Conservation (phyloP, 1,284 basidiomycete species). For the Trichosporon sp. region DNA sequence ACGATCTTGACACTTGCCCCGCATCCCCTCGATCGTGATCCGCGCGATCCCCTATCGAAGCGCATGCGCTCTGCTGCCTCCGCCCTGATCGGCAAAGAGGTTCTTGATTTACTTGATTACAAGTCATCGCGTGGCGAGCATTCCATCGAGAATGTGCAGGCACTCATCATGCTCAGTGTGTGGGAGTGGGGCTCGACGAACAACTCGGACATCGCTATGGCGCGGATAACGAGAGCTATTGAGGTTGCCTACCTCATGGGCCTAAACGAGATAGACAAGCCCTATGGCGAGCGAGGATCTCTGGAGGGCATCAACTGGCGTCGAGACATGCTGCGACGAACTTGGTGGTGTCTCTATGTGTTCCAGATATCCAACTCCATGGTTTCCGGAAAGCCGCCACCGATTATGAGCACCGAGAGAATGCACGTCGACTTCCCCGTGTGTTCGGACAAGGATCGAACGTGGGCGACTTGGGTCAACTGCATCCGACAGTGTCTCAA, state of each 20-base stretch:
- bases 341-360: constrained; percentile 46
- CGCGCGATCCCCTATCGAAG: constrained; percentile 36
- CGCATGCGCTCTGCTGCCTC: constrained; percentile 34
- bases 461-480: constrained; percentile 45
- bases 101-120: constrained; percentile 23
- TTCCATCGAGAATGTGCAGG: constrained; percentile 42
- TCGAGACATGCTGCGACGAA: constrained; percentile 43
- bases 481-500: constrained; percentile 35
- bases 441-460: constrained; percentile 34
- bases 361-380: constrained; percentile 34
- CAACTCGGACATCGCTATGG: constrained; percentile 29
- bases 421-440: constrained; percentile 43
- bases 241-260: constrained; percentile 45
- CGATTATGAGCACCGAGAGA: constrained; percentile 10
- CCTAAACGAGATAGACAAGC: constrained; percentile 40
- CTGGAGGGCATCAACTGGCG: constrained; percentile 44
- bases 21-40: constrained; percentile 38
- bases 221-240: constrained; percentile 29
- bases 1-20: constrained; percentile 45
- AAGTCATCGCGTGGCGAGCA: constrained; percentile 1
- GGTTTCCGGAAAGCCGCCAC: constrained; percentile 31
- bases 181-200: constrained; percentile 46
- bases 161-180: constrained; percentile 39
- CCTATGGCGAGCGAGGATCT: constrained; percentile 2
- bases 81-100: constrained; percentile 21